These are phyloP conservation scores for Boletus rubroflammeus DNA, from an alignment of 768 basidiomycete genomes.

Conservation along the genomic window DNA sequence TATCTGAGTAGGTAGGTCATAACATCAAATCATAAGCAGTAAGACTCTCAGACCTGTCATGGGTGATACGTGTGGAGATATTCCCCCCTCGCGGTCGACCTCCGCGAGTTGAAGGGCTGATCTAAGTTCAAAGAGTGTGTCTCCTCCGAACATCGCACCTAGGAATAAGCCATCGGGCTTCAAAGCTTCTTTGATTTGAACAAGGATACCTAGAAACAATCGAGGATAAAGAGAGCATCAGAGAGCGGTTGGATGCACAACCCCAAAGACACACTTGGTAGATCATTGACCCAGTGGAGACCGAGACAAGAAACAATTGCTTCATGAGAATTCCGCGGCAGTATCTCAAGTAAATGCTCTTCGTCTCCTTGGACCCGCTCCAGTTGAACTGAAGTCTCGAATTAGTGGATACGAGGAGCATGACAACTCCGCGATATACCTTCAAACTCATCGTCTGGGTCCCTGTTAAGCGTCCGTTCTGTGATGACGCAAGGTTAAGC, in stretches of 20 bases:
- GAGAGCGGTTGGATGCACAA: not conserved
- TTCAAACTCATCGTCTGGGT: slow-evolving; percentile 76
- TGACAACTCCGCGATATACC: slow-evolving; percentile 41
- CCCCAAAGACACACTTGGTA: slow-evolving; percentile 64
- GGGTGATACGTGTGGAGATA: slow-evolving; percentile 94
- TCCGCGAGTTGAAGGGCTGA: slow-evolving; percentile 93
- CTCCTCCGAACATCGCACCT: slow-evolving; percentile 92
- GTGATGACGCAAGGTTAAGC: slow-evolving; percentile 8
- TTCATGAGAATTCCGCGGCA: slow-evolving; percentile 78
- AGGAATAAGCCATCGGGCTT: slow-evolving; percentile 92
- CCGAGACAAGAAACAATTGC: slow-evolving; percentile 88
- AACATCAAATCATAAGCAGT: not conserved
- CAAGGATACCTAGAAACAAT: slow-evolving; percentile 57
- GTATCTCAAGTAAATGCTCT: slow-evolving; percentile 64
- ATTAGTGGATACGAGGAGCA: not conserved
- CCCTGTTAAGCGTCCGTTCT: slow-evolving; percentile 74
- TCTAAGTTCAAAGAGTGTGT: slow-evolving; percentile 93
- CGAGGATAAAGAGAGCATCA: not conserved
- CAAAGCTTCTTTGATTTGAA: slow-evolving; percentile 83
- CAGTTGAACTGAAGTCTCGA: slow-evolving; percentile 55
- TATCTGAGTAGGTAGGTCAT: slow-evolving; percentile 50
- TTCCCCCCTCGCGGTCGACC: slow-evolving; percentile 89
- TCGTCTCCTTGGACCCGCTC: slow-evolving; percentile 81
- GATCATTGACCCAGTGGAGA: slow-evolving; percentile 96
- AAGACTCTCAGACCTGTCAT: slow-evolving; percentile 75